phyloP scores from a whole-genome alignment of 768 basidiomycete genomes.

The Lactifluus piperatus region DNA sequence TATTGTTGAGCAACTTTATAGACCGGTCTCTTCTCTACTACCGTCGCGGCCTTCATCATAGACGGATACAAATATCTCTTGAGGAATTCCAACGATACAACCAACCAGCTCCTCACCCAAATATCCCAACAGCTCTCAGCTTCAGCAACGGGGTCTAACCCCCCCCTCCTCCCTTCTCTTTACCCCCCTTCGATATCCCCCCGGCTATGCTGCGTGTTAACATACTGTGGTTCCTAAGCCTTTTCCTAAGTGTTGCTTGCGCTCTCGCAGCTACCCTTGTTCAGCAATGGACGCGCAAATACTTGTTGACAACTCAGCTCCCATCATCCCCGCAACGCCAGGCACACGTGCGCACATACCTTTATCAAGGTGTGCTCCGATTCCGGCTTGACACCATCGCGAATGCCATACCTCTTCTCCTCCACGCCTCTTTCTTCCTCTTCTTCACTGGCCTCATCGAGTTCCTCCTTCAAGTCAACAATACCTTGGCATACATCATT shows the following conservation, averaged over 20 bases:
- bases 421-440: conserved; percentile 2
- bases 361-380: not conserved
- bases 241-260: not conserved
- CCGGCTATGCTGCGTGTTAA: not conserved
- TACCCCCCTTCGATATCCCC: not conserved
- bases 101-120: conserved; percentile 5
- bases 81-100: not conserved
- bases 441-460: conserved; percentile 3
- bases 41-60: not conserved
- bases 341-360: not conserved
- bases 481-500: not conserved
- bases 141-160: not conserved
- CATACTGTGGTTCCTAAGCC: conserved; percentile 4
- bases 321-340: not conserved
- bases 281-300: conserved; percentile 8
- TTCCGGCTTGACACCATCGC: not conserved
- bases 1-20: not conserved
- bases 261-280: conserved; percentile 3
- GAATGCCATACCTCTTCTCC: not conserved
- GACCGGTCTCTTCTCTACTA: conserved; percentile 6
- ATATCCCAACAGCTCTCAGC: conserved; percentile 8
- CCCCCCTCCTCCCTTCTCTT: not conserved
- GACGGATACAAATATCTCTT: not conserved
- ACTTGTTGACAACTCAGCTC: not conserved
- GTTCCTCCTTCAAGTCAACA: not conserved